phyloP scores from a whole-genome alignment of 106 monocot genomes.

The Dioscorea dumetorum region DNA sequence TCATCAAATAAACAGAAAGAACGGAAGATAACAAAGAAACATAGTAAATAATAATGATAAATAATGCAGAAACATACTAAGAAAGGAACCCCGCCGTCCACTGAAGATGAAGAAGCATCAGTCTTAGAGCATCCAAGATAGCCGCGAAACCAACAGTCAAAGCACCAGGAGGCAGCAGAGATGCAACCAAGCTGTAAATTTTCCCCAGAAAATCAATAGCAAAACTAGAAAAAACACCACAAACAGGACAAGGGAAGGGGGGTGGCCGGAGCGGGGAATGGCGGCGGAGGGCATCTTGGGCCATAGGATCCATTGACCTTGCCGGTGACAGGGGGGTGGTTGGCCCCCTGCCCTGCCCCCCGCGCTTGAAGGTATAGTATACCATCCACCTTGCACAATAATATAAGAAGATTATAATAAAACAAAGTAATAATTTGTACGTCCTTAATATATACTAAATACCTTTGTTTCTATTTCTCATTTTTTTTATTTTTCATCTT shows the following conservation, averaged over 20 bases:
- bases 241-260: background rate
- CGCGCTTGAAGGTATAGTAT: too few species aligned
- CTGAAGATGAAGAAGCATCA: constrained; percentile 36
- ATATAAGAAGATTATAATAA: too few species aligned
- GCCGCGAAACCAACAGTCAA: constrained; percentile 70
- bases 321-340: too few species aligned
- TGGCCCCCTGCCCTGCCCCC: too few species aligned
- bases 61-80: constrained; percentile 22
- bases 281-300: too few species aligned
- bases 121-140: constrained; percentile 65
- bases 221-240: background rate
- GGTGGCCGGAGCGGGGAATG: background rate
- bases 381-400: too few species aligned
- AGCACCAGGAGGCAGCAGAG: constrained; percentile 61
- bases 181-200: constrained; percentile 58
- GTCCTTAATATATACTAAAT: too few species aligned
- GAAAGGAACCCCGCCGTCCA: constrained; percentile 25
- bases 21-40: background rate
- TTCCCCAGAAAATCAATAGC: background rate
- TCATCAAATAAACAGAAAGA: background rate
- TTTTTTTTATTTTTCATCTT: too few species aligned
- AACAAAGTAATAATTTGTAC: too few species aligned
- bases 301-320: too few species aligned
- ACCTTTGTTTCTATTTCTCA: too few species aligned
- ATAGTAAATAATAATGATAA: background rate